Conservation (phyloP, 305 asterid genomes). For the Solanum hybrid region DNA sequence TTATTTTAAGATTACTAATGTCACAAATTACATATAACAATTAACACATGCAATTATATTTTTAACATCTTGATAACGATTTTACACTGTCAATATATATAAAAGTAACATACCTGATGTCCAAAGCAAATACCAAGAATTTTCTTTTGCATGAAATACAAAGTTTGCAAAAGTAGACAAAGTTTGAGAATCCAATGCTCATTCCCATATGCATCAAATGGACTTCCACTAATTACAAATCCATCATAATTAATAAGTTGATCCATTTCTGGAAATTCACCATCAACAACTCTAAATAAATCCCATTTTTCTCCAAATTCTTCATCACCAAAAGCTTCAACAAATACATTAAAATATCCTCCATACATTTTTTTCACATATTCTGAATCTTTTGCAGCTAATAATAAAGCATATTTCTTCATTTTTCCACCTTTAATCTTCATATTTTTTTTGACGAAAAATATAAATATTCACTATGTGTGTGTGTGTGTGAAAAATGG, state of each 20-base stretch:
- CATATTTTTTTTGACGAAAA: slow-evolving; percentile 15
- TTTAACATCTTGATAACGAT: not conserved
- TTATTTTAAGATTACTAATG: not conserved
- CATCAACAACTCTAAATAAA: slow-evolving; percentile 50
- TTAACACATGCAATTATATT: not conserved
- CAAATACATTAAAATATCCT: slow-evolving; percentile 59
- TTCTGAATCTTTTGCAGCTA: slow-evolving; percentile 54
- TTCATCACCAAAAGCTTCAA: slow-evolving; percentile 43
- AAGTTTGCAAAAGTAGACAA: slow-evolving; percentile 39
- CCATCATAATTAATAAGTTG: slow-evolving; percentile 47
- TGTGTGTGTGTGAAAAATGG: not conserved
- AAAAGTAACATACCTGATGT: slow-evolving; percentile 39
- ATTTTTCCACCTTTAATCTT: slow-evolving; percentile 15
- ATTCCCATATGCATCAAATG: slow-evolving; percentile 54
- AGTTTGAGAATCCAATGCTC: slow-evolving; percentile 61
- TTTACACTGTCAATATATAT: not conserved
- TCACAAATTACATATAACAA: not conserved
- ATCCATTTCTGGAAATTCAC: slow-evolving; percentile 40
- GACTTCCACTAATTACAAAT: slow-evolving; percentile 70
- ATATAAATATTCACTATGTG: not conserved
- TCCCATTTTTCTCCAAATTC: slow-evolving; percentile 63
- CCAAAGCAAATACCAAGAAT: slow-evolving; percentile 82
- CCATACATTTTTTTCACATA: slow-evolving; percentile 52
- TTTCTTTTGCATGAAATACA: slow-evolving; percentile 55
- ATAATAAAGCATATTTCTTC: slow-evolving; percentile 45